Evolutionary conservation across 2,329 filamentous ascomycete genomes (phyloP).

Genomic region (Pezizomycotina sp.): DNA sequence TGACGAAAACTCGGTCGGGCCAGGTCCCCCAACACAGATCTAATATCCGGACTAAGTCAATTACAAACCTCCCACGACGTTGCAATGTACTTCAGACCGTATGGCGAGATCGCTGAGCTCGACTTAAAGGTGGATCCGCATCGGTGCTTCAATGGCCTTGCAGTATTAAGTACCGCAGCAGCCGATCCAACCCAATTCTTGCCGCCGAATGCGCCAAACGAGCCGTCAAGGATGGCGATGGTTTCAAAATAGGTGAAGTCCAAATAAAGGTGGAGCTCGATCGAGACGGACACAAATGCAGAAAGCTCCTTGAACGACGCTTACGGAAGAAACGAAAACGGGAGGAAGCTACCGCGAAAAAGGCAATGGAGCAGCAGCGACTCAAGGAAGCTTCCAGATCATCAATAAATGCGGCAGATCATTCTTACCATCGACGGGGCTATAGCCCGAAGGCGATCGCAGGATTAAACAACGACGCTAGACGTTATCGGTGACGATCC

Average conservation of each 20-base stretch:
- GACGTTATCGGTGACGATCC: conserved; percentile 56
- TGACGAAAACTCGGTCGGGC: conserved; percentile 78
- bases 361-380: conserved; percentile 25
- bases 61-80: conserved; percentile 65
- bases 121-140: conserved; percentile 93
- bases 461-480: conserved; percentile 37
- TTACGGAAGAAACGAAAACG: conserved; percentile 53
- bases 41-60: conserved; percentile 93
- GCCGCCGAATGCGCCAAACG: conserved; percentile 67
- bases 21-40: conserved; percentile 75
- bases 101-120: conserved; percentile 75
- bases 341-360: conserved; percentile 33
- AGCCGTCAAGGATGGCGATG: conserved; percentile 61
- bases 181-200: conserved; percentile 38
- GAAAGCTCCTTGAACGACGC: conserved; percentile 56
- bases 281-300: conserved; percentile 69
- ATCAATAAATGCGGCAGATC: not conserved
- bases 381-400: conserved; percentile 2
- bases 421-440: conserved; percentile 3
- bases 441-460: conserved; percentile 26
- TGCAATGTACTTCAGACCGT: conserved; percentile 57
- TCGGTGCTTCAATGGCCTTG: conserved; percentile 84
- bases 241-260: conserved; percentile 61
- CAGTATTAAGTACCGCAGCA: conserved; percentile 77
- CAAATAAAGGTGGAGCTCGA: conserved; percentile 73